phyloP scores from a whole-genome alignment of 257 asterid species.

The Nicotiana obtusifolia region DNA sequence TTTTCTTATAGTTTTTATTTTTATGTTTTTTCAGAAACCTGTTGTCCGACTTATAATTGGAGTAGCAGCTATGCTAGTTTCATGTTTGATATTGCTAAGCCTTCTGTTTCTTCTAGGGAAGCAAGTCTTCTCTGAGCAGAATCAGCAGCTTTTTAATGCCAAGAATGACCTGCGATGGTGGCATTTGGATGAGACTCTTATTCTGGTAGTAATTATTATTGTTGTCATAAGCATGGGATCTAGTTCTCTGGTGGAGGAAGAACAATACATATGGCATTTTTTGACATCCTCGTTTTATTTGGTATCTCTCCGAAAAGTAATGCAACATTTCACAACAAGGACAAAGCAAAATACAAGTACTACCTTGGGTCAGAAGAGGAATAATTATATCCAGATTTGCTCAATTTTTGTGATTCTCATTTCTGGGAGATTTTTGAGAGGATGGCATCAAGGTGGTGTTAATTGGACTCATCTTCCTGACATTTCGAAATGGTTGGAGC shows the following conservation, averaged over 20 bases:
- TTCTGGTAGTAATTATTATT: slow-evolving; percentile 33
- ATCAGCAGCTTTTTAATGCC: slow-evolving; percentile 11
- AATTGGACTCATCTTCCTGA: slow-evolving; percentile 88
- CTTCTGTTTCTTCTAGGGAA: slow-evolving; percentile 40
- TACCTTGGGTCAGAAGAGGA: slow-evolving; percentile 8
- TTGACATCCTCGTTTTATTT: slow-evolving; percentile 58
- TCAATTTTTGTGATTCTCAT: slow-evolving; percentile 39
- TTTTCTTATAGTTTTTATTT: slow-evolving; percentile 10
- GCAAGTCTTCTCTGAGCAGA: slow-evolving; percentile 31
- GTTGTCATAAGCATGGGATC: slow-evolving; percentile 77
- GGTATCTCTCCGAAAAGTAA: slow-evolving; percentile 54
- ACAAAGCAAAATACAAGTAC: slow-evolving; percentile 14
- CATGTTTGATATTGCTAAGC: slow-evolving; percentile 48
- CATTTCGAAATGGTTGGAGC: slow-evolving; percentile 67
- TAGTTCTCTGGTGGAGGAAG: slow-evolving; percentile 95
- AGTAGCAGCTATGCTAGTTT: slow-evolving; percentile 54
- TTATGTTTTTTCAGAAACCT: slow-evolving; percentile 55
- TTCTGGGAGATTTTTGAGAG: slow-evolving; percentile 76
- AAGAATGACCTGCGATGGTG: slow-evolving; percentile 24
- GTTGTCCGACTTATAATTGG: slow-evolving; percentile 54
- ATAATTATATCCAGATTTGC: slow-evolving; percentile 21
- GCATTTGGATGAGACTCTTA: slow-evolving; percentile 57
- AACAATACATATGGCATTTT: slow-evolving; percentile 86
- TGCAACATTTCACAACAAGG: slow-evolving; percentile 32
- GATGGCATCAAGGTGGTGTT: slow-evolving; percentile 99